Evolutionary conservation across 495 filamentous ascomycete species (phyloP), one percentile per base, ranked within the genome.

Genomic region (Lepidopterella palustris): DNA sequence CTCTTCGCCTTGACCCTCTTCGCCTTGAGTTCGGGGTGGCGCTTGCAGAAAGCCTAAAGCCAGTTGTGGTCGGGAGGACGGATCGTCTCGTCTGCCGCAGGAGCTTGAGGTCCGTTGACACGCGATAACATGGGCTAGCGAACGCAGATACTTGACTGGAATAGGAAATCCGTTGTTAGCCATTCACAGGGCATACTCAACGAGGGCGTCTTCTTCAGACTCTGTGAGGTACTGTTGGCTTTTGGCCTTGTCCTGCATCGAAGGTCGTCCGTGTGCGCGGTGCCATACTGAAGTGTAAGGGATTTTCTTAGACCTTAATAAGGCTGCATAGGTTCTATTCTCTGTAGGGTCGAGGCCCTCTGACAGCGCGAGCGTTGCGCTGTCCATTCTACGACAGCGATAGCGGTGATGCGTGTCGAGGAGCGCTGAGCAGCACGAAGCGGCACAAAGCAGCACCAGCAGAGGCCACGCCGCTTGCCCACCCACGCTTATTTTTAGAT

Each of bases 21-120:
- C 50, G 55, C 39, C 53, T 65, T 64, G 48, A 71, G 65, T 39
- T 32, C 59, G 59, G 59, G 64, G 55, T 70, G 42, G 42, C 69
- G 65, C 42, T 68, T 70, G 9, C 64, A 4, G 29, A 70, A 65
- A 51, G 29, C 32, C 26, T 62, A 18, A 52, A 53, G 39, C 62
- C 53, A 62, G 52, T 65, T 60, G 42, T 57, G 57, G 32, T 45
- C 49, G 29, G 59, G 62, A 57, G 42, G 62, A 20, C 27, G 10
- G 32, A 49, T 55, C 21, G 40, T 29, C 55, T 5, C 32, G n/a
- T 45, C 47, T 20, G 52, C 24, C n/a, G 50, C 18, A 60, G 20
- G 23, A 58, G 40, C 57, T 57, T 54, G 53, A 42, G 21, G 53
- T 3, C 20, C 53, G 31, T 24, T 27, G 20, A 24, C 53, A 24